A percentile compares a stretch with the other conserved stretches of the same genome.
Conservation (phyloP, 106 monocot genomes). For the Phalaenopsis equestris region DNA sequence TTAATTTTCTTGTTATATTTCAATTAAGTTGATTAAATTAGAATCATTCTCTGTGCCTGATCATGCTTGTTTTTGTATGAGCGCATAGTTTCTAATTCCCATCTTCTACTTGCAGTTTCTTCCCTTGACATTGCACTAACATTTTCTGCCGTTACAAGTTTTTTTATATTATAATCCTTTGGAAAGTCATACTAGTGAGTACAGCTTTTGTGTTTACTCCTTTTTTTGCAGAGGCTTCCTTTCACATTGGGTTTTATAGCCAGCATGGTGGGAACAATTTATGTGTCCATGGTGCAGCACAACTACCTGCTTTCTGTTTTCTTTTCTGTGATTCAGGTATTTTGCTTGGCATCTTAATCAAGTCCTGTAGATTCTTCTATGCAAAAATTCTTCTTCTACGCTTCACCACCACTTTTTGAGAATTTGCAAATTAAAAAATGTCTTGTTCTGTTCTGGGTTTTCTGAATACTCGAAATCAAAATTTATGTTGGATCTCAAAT, state of each 20-base stretch:
- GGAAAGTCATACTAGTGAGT: neutral
- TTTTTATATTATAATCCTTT: neutral
- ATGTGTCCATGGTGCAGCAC: slow-evolving; percentile 70
- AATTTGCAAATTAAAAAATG: neutral
- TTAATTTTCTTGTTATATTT: neutral
- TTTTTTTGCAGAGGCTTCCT: slow-evolving; percentile 54
- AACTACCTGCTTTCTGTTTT: slow-evolving; percentile 68
- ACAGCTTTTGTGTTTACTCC: neutral
- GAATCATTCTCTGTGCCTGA: neutral
- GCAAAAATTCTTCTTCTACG: neutral
- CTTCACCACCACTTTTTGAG: neutral
- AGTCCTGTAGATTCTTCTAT: neutral
- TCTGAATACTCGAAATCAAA: no score
- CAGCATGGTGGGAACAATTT: slow-evolving; percentile 70
- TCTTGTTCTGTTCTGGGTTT: no score
- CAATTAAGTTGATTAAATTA: neutral
- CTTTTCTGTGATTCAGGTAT: slow-evolving; percentile 67
- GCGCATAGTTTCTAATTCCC: no score
- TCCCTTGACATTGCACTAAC: neutral
- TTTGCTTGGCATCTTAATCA: neutral
- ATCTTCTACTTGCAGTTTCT: neutral
- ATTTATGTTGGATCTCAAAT: no score
- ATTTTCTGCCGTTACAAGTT: neutral
- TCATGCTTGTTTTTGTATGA: no score
- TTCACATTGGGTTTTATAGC: slow-evolving; percentile 64